Evolutionary conservation across 2,329 filamentous ascomycete species (phyloP), one percentile per base, ranked within the genome.

Genomic region (Trichocomaceae sp.): DNA sequence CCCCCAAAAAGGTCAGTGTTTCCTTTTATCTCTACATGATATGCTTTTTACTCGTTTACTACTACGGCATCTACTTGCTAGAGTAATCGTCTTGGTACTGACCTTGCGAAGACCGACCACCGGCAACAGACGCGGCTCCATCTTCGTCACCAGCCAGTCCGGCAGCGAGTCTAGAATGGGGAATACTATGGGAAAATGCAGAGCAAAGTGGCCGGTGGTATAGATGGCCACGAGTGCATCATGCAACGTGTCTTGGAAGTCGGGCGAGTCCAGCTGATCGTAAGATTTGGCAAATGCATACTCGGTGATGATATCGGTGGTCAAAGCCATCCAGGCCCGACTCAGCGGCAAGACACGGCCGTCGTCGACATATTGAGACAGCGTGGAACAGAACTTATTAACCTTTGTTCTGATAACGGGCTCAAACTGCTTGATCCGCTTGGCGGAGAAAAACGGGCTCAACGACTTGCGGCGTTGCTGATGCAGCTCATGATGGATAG

Each of bases 271-370:
- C 8, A 68, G 50, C 17, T 58, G 56, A 22, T 62, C 56, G 42
- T 63, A 69, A 1, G 60, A 61, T 8, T 61, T 53, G 20, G 63
- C 63, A 60, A 69, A 63, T 17, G 63, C 63, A 57, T 76, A 77
- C 48, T 74, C 67, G 58, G 73, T 75, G 59, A 78, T 74, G 50
- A 77, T 68, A 39, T 78, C 75, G 35, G 57, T 67, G 1, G 66
- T 54, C 39, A 54, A 26, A 5, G 52, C 52, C 46, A 54, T 64
- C 48, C 66, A 64, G 6, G 64, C 67, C 19, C 64, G 54, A 47
- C 60, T 63, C 47, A 59, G 55, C 35, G 60, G 57, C 47, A 65
- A 61, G 53, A 53, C 60, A 49, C 55, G 63, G 53, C 47, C 59
- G 56, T 57, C 58, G n/a, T 50, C 41, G 33, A 55, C 62, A 60